Conservation (phyloP, 2,329 filamentous ascomycete species). For the Aspergillus nomiae region DNA sequence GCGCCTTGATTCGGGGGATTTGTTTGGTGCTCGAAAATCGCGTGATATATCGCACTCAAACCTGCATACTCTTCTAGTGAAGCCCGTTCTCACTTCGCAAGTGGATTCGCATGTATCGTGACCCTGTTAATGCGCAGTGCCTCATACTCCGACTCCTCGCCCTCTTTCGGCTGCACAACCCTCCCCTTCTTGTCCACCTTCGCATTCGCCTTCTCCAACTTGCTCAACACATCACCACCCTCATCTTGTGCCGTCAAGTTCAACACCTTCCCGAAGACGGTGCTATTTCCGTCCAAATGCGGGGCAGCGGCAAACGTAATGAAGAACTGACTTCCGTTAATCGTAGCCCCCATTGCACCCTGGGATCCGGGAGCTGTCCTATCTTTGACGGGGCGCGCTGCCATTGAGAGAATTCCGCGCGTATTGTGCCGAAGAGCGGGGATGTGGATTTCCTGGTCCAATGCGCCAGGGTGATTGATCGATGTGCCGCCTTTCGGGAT, state of each 20-base stretch:
- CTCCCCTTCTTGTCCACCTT: slow-evolving; percentile 65
- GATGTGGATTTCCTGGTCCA: slow-evolving; percentile 65
- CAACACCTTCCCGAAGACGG: slow-evolving; percentile 65
- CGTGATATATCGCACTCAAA: neutral
- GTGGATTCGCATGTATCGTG: slow-evolving; percentile 65
- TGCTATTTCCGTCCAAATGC: slow-evolving; percentile 68
- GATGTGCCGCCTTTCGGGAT: slow-evolving; percentile 60
- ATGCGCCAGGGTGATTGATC: slow-evolving; percentile 52
- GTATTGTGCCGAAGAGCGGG: slow-evolving; percentile 60
- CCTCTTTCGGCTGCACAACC: slow-evolving; percentile 49
- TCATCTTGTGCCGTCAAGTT: slow-evolving; percentile 47
- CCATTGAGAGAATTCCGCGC: slow-evolving; percentile 61
- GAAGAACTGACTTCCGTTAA: slow-evolving; percentile 66
- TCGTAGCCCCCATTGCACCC: slow-evolving; percentile 37
- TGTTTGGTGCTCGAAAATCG: neutral
- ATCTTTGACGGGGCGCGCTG: slow-evolving; percentile 53
- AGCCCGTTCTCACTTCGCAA: slow-evolving; percentile 53
- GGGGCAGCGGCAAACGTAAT: slow-evolving; percentile 62
- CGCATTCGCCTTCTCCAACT: slow-evolving; percentile 61
- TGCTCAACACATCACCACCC: slow-evolving; percentile 46
- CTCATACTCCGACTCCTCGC: slow-evolving; percentile 47
- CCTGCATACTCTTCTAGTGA: neutral
- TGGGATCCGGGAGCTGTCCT: slow-evolving; percentile 50
- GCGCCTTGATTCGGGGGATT: neutral
- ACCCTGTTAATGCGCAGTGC: slow-evolving; percentile 57